Base-by-base conservation (phyloP, 495 filamentous ascomycete genomes). In the Neurospora terricola region DNA sequence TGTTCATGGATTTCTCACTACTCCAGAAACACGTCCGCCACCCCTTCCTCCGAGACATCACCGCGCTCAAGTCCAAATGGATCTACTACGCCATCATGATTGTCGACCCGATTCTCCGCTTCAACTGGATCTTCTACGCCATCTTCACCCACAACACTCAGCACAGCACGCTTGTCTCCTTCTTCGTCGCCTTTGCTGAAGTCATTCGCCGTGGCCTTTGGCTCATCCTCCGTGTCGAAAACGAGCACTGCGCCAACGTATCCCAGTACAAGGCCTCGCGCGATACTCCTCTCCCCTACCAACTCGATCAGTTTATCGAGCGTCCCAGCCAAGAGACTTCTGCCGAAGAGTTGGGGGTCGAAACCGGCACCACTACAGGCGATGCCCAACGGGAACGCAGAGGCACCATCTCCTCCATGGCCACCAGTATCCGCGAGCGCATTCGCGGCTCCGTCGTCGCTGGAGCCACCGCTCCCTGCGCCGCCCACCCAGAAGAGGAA, bases 1-100 rank as follows among this genome's bases (percentile, higher is more conserved):
- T 99, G n/a, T 88, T 91, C 72, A 97, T 98, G 92, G 96, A 99
- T 81, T 98, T 94, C 90, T 94, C 88, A 54, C 84, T 98, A 18
- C 86, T 93, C 10, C 93, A 97, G 75, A 87, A 91, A 1, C 89
- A 92, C 69, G 87, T 92, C 4, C 83, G 86, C 43, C 85, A 91
- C 71, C 87, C 84, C 1, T 89, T 94, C 70, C 87, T 99, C 21
- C 90, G 96, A n/a, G 87, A 92, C 48, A 88, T 89, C n/a, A 86
- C 94, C 0, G 93, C 90, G 1, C 92, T 93, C 80, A 94, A 94
- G 75, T 84, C 83, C 7, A 83, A 87, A 4, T 94, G 91, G 90
- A 82, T 90, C 8, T 99, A 99, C 83, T 98, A 98, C 77, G 79
- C 80, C 10, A 91, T 94, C 71, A 96, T 97, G 89, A 77, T 91